Evolutionary conservation across 805 yeast genomes (phyloP).

Genomic region (Lipomyces sp.): DNA sequence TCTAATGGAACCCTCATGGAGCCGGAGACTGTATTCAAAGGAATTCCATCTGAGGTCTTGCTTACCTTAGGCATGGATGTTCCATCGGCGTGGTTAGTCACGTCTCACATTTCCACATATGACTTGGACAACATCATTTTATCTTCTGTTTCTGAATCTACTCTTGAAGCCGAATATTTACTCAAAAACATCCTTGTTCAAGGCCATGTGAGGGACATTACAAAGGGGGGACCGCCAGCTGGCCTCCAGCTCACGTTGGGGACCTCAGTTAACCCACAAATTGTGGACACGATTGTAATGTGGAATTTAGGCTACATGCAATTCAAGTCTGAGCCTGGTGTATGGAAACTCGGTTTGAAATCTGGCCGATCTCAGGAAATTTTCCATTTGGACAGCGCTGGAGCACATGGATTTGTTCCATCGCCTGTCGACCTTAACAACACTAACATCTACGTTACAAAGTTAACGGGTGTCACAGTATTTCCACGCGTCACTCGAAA

Average conservation of each 20-base stretch:
- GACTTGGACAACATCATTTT: slow-evolving; percentile 69
- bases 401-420: slow-evolving; percentile 29
- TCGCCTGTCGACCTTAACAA: slow-evolving; percentile 15
- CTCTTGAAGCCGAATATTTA: slow-evolving; percentile 54
- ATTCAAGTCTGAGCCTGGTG: slow-evolving; percentile 72
- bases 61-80: slow-evolving; percentile 62
- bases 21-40: slow-evolving; percentile 48
- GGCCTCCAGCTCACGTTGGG: slow-evolving; percentile 57
- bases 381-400: slow-evolving; percentile 49
- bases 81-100: slow-evolving; percentile 72
- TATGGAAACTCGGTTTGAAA: slow-evolving; percentile 60
- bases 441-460: slow-evolving; percentile 45
- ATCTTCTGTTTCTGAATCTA: slow-evolving; percentile 44
- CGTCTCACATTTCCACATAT: slow-evolving; percentile 54
- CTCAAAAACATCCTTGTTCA: slow-evolving; percentile 66
- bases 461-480: slow-evolving; percentile 54
- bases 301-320: slow-evolving; percentile 84
- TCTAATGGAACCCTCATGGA: slow-evolving; percentile 42
- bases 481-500: slow-evolving; percentile 54
- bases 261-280: slow-evolving; percentile 38
- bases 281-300: slow-evolving; percentile 73
- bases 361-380: slow-evolving; percentile 51
- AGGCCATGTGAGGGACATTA: slow-evolving; percentile 63
- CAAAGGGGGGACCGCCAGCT: slow-evolving; percentile 51
- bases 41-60: slow-evolving; percentile 58